Evolutionary conservation across 2,329 filamentous ascomycete genomes (phyloP), one percentile per base, ranked within the genome.

Genomic region (Pyrenophora tritici-repentis): DNA sequence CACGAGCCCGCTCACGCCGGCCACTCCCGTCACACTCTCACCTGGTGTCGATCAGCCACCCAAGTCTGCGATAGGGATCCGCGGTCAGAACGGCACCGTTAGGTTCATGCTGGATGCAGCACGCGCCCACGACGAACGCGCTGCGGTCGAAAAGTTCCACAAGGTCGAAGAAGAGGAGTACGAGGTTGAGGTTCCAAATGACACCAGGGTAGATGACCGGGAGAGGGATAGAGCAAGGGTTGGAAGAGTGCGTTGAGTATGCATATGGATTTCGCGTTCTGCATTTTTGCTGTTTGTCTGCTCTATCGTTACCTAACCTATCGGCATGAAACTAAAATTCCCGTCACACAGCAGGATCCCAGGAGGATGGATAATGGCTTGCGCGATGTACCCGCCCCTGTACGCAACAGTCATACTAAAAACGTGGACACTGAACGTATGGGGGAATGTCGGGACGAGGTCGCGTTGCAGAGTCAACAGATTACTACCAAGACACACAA

Each of bases 71-170:
- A 67, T 68, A 24, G 68, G 71, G 12, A 54, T 70, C 65, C 29
- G 77, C 65, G 77, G 80, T 6, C 75, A 78, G 26, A 87, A 90
- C 17, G 89, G 89, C 6, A 96, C 93, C 0, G 85, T 95, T 59
- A 84, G 94, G 6, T 97, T 96, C 72, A 90, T 97, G 74, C 86
- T 97, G 41, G 89, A 96, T 58, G 84, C 87, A 0, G 86, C 88
- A 47, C 83, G 87, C 42, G 91, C 91, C 2, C 81, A 83, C 39
- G 79, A 81, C 13, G 94, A 99, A 74, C 83, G 85, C 62, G 80
- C 81, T 10, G 79, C 82, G 10, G 87, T 92, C 2, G 80, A 81
- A 3, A 79, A 82, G 42, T 91, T 87, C 71, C 90, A 88, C 67
- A 84, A 83, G 35, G 83, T 88, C 36, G 87, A 91, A 65, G 90